A percentile compares a stretch with the other conserved stretches of the same genome.
Evolutionary conservation across 345 rosid species (phyloP).

Genomic region (Salix suchowensis): DNA sequence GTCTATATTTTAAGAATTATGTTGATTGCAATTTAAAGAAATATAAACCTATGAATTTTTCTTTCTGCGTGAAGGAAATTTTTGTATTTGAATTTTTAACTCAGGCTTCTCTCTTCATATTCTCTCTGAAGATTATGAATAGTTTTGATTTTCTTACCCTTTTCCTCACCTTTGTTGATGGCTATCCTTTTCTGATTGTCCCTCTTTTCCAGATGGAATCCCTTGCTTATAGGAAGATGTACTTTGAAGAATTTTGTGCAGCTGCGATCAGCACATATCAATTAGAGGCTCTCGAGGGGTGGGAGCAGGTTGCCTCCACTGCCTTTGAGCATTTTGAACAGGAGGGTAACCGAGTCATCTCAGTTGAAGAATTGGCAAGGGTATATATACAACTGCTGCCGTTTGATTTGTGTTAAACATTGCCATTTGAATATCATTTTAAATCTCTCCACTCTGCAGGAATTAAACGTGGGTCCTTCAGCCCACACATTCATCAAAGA

Average conservation of each 20-base stretch:
- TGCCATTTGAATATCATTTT: not conserved
- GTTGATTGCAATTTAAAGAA: not conserved
- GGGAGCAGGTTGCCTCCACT: conserved; percentile 68
- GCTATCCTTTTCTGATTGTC: not conserved
- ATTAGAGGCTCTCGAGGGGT: conserved; percentile 76
- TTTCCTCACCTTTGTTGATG: not conserved
- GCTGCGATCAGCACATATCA: conserved; percentile 81
- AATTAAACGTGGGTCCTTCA: conserved; percentile 74
- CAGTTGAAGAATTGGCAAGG: conserved; percentile 69
- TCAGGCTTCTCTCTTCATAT: not conserved
- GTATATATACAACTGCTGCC: conserved; percentile 31
- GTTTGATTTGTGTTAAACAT: not conserved
- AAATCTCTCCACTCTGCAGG: conserved; percentile 36
- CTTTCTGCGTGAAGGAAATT: not conserved
- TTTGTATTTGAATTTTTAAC: too few species aligned
- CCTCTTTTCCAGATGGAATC: conserved; percentile 58
- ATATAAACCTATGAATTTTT: not conserved
- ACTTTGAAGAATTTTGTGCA: conserved; percentile 89
- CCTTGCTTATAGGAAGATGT: conserved; percentile 57
- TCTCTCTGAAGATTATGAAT: not conserved
- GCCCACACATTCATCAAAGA: conserved; percentile 67
- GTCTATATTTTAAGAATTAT: not conserved
- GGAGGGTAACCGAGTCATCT: conserved; percentile 78
- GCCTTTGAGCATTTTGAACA: conserved; percentile 80
- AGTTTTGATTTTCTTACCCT: not conserved